A percentile compares a stretch with the other conserved stretches of the same genome.
phyloP scores from a whole-genome alignment of 2,329 filamentous ascomycete genomes.

The Gaeumannomyces sp. region DNA sequence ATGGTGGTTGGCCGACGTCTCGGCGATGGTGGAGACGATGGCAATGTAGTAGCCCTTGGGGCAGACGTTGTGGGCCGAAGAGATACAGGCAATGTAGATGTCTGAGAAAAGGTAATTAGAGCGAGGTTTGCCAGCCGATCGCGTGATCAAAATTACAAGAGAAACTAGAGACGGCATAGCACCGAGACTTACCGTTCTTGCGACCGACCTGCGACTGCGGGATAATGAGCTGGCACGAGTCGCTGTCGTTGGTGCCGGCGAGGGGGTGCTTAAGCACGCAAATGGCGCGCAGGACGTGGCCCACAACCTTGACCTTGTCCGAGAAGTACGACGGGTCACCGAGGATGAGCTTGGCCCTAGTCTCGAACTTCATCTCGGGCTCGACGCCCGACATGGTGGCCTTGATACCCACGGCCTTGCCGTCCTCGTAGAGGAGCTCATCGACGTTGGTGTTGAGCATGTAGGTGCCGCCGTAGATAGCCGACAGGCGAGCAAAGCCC shows the following conservation, averaged over 20 bases:
- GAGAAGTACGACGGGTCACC: constrained; percentile 97
- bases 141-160: neutral
- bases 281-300: constrained; percentile 91
- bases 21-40: constrained; percentile 95
- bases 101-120: constrained; percentile 44
- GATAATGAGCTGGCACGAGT: constrained; percentile 93
- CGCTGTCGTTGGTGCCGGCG: constrained; percentile 78
- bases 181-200: constrained; percentile 69
- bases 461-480: constrained; percentile 98
- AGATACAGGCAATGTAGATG: constrained; percentile 95
- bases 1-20: constrained; percentile 88
- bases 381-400: constrained; percentile 90
- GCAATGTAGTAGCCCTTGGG: constrained; percentile 99
- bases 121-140: neutral
- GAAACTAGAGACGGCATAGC: neutral
- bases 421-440: constrained; percentile 77
- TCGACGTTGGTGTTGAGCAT: constrained; percentile 97
- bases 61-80: constrained; percentile 94
- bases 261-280: constrained; percentile 96
- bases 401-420: constrained; percentile 91
- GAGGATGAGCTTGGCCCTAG: constrained; percentile 92
- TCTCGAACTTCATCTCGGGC: constrained; percentile 85
- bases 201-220: constrained; percentile 95
- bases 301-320: constrained; percentile 77
- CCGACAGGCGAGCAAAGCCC: constrained; percentile 92